These are phyloP conservation scores for Coemansia sp. DNA, from an alignment of 192 early-diverging fungal species.

Conservation along the genomic window DNA sequence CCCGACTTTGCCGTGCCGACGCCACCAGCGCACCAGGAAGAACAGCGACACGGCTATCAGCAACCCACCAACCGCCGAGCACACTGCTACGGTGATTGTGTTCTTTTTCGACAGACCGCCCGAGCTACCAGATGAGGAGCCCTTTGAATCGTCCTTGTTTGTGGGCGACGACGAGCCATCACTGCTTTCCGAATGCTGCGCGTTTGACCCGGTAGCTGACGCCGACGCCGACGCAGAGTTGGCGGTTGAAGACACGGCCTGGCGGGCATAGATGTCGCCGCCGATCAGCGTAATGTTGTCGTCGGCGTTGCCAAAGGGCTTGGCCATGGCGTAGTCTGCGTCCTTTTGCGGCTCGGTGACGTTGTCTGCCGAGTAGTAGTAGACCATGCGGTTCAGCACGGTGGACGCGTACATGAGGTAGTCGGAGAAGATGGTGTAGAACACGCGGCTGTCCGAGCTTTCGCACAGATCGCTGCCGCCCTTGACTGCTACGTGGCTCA, in stretches of 20 bases:
- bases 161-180: no score
- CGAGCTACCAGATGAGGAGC: no score
- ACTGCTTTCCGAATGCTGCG: not conserved
- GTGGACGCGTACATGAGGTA: constrained; percentile 16
- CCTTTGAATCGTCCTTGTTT: not conserved
- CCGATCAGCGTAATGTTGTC: not conserved
- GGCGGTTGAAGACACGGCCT: not conserved
- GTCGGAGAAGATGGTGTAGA: constrained; percentile 19
- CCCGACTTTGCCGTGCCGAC: constrained; percentile 1
- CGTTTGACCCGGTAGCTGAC: not conserved
- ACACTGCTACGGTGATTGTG: constrained; percentile 9
- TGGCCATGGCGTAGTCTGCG: constrained; percentile 2
- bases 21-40: constrained; percentile 6
- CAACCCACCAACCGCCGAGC: constrained; percentile 9
- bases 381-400: constrained; percentile 2
- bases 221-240: not conserved
- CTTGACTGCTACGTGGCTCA: constrained; percentile 14
- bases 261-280: constrained; percentile 5
- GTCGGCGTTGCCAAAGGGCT: not conserved
- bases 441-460: constrained; percentile 4
- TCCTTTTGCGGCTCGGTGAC: not conserved
- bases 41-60: constrained; percentile 1
- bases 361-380: constrained; percentile 2
- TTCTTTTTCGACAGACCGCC: constrained; percentile 7
- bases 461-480: constrained; percentile 18